Conservation (phyloP, 1,284 basidiomycete species). For the Pseudozyma thailandica region DNA sequence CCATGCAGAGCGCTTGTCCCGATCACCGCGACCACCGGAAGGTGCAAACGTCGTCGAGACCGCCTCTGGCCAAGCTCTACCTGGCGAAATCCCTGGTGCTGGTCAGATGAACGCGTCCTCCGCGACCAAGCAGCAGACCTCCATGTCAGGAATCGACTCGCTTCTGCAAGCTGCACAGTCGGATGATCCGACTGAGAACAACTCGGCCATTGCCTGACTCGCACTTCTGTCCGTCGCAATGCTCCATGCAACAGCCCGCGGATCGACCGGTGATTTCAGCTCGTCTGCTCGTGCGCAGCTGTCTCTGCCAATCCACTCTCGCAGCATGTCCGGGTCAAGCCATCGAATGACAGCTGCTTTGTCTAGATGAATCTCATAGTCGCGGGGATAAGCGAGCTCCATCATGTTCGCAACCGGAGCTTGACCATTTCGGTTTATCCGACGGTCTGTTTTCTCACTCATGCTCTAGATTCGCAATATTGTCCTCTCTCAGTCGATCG, state of each 20-base stretch:
- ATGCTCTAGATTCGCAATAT: too few relatives aligned
- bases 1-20: slow-evolving; percentile 21
- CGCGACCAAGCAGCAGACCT: slow-evolving; percentile 42
- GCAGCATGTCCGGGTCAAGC: too few relatives aligned
- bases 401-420: too few relatives aligned
- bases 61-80: slow-evolving; percentile 30
- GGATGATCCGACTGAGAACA: slow-evolving; percentile 30
- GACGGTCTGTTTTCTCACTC: too few relatives aligned
- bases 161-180: slow-evolving; percentile 29
- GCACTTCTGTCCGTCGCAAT: background rate
- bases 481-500: too few relatives aligned
- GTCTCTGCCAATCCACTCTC: too few relatives aligned
- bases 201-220: slow-evolving; percentile 35
- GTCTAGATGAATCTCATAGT: too few relatives aligned
- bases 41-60: slow-evolving; percentile 22
- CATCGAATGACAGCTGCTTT: too few relatives aligned
- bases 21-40: slow-evolving; percentile 26
- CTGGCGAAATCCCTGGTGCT: slow-evolving; percentile 30
- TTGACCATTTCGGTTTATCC: too few relatives aligned
- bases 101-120: slow-evolving; percentile 43
- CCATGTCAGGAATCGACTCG: slow-evolving; percentile 39
- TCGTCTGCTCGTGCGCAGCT: too few relatives aligned
- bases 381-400: too few relatives aligned
- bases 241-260: background rate
- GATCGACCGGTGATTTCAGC: too few relatives aligned